Evolutionary conservation across 352 stramenopile genomes (phyloP).

Genomic region (Plasmopara muralis): DNA sequence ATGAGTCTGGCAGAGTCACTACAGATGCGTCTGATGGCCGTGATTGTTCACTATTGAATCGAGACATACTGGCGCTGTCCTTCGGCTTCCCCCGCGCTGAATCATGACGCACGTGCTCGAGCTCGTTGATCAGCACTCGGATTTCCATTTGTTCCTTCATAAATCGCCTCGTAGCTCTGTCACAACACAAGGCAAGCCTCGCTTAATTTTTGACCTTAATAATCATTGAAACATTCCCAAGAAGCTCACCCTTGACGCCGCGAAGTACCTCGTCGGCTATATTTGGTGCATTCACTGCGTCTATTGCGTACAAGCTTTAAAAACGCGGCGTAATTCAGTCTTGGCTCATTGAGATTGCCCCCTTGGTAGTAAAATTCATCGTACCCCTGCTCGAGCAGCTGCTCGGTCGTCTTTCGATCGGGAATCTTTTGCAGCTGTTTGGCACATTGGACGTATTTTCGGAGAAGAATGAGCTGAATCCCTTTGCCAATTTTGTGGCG

Average conservation of each 20-base stretch:
- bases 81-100: constrained; percentile 11
- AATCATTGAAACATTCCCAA: not conserved
- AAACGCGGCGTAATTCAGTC: constrained; percentile 51
- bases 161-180: constrained; percentile 19
- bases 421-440: constrained; percentile 43
- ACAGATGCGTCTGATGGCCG: constrained; percentile 17
- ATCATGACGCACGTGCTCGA: constrained; percentile 43
- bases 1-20: constrained; percentile 26
- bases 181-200: constrained; percentile 1
- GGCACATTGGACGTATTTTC: constrained; percentile 56
- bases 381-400: constrained; percentile 56
- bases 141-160: constrained; percentile 55
- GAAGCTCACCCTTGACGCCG: constrained; percentile 19
- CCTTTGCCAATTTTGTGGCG: constrained; percentile 52
- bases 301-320: constrained; percentile 65
- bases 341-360: constrained; percentile 47
- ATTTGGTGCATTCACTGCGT: constrained; percentile 38
- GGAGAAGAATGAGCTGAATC: constrained; percentile 47
- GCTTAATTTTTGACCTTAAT: too few relatives aligned
- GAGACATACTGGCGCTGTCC: constrained; percentile 19
- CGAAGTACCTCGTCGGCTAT: constrained; percentile 11
- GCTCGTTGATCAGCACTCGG: constrained; percentile 40
- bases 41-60: constrained; percentile 10
- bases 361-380: constrained; percentile 67
- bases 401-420: constrained; percentile 43